Evolutionary conservation across 2,329 filamentous ascomycete species (phyloP).

Genomic region (Leptoxyphium fumago): DNA sequence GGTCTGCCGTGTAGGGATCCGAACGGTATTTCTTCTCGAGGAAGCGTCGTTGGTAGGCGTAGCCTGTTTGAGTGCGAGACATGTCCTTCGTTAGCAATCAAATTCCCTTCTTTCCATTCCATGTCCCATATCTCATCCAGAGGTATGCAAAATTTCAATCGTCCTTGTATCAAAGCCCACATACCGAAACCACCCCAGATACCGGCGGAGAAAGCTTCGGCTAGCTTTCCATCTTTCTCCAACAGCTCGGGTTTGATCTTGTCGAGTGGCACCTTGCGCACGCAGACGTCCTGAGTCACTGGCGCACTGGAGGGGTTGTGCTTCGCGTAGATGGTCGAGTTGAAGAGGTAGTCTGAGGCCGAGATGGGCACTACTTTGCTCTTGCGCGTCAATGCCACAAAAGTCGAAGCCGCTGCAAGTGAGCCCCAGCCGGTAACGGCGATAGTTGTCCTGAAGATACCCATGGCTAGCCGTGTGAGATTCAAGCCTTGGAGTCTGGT

Average conservation of each 20-base stretch:
- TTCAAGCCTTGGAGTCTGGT: too few species aligned
- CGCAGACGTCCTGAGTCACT: slow-evolving; percentile 47
- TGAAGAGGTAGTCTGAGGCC: slow-evolving; percentile 47
- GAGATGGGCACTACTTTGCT: slow-evolving; percentile 45
- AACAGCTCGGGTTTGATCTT: slow-evolving; percentile 52
- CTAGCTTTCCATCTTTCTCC: slow-evolving; percentile 44
- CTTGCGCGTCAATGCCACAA: slow-evolving; percentile 38
- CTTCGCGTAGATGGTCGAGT: slow-evolving; percentile 39
- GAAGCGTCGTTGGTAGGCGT: slow-evolving; percentile 42
- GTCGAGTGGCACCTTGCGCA: slow-evolving; percentile 46
- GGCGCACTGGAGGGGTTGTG: slow-evolving; percentile 51
- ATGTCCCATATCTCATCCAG: not conserved
- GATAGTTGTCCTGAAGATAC: slow-evolving; percentile 16
- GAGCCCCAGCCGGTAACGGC: slow-evolving; percentile 19
- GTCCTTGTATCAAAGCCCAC: slow-evolving; percentile 11
- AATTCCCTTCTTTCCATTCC: not conserved
- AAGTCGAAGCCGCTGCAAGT: slow-evolving; percentile 34
- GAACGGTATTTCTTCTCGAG: slow-evolving; percentile 45
- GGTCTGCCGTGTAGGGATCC: slow-evolving; percentile 37
- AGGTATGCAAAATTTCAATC: not conserved
- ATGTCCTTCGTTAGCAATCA: not conserved
- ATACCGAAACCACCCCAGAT: slow-evolving; percentile 52
- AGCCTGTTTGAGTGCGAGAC: slow-evolving; percentile 27
- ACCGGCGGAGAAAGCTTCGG: slow-evolving; percentile 51
- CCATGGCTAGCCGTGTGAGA: slow-evolving; percentile 11